Conservation (phyloP, 2,329 filamentous ascomycete species). For the Cadophora malorum region DNA sequence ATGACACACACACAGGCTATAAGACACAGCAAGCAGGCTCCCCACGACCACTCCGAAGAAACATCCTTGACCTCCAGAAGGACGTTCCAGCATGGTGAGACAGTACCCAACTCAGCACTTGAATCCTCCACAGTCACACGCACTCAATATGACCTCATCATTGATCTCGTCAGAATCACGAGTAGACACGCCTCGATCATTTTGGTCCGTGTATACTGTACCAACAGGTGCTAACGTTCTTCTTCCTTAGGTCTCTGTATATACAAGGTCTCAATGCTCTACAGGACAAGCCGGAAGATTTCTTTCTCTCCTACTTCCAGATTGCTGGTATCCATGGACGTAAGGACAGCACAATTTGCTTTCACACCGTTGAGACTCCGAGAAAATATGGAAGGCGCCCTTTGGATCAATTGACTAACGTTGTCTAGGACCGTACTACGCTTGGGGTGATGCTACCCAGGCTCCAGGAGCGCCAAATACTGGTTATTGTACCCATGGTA, state of each 20-base stretch:
- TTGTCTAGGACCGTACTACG: conserved; percentile 37
- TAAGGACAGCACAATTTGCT: conserved; percentile 19
- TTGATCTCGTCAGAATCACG: neutral
- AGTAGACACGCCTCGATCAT: too few species aligned
- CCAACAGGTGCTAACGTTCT: conserved; percentile 16
- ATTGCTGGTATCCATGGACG: conserved; percentile 36
- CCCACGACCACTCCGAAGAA: conserved; percentile 33
- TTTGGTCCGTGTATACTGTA: neutral
- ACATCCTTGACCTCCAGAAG: conserved; percentile 38
- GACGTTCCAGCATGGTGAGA: conserved; percentile 32
- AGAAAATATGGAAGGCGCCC: neutral
- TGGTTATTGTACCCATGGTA: conserved; percentile 44
- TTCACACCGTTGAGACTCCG: neutral
- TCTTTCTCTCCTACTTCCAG: conserved; percentile 38
- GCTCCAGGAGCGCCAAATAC: conserved; percentile 25
- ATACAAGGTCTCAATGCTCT: conserved; percentile 36
- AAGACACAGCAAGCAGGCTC: conserved; percentile 27
- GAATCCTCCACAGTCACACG: neutral
- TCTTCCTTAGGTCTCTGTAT: conserved; percentile 36
- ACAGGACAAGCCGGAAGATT: conserved; percentile 28
- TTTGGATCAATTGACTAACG: conserved; percentile 29
- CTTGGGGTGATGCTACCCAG: conserved; percentile 38
- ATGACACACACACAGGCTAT: conserved; percentile 35
- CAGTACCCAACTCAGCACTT: neutral
- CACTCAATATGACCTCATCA: neutral